These are phyloP conservation scores for Theobroma grandiflorum DNA, from an alignment of 441 rosid genomes.

Conservation along the genomic window DNA sequence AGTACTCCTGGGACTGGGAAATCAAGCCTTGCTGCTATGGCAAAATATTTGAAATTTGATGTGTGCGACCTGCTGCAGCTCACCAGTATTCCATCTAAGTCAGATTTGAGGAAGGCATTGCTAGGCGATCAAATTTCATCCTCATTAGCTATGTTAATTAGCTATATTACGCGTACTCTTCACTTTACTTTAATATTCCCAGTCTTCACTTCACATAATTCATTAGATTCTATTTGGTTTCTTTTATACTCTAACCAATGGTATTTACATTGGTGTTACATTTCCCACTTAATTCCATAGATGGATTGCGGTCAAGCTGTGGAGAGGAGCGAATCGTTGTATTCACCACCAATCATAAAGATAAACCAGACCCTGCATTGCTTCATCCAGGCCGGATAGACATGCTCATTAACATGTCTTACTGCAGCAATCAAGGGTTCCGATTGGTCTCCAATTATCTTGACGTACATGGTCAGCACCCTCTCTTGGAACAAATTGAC, in stretches of 20 bases:
- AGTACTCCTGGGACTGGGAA: conserved; percentile 16
- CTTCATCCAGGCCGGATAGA: conserved; percentile 78
- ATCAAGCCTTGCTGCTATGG: conserved; percentile 9
- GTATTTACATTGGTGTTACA: conserved; percentile 37
- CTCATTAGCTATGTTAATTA: too few species aligned
- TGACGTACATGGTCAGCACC: conserved; percentile 40
- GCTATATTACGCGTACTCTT: too few species aligned
- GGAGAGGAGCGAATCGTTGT: conserved; percentile 69
- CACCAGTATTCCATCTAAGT: neutral
- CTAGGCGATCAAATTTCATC: neutral
- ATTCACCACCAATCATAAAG: conserved; percentile 72
- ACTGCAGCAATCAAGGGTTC: conserved; percentile 51
- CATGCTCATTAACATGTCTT: conserved; percentile 68
- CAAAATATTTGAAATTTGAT: neutral
- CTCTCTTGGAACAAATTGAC: conserved; percentile 46
- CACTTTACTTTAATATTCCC: too few species aligned
- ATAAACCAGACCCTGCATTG: conserved; percentile 62
- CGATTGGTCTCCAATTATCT: conserved; percentile 59
- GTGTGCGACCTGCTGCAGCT: neutral
- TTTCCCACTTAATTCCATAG: conserved; percentile 57
- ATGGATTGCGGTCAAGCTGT: conserved; percentile 76
- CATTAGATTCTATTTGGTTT: neutral
- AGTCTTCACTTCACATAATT: too few species aligned
- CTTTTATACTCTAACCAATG: neutral
- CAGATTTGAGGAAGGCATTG: neutral